Base-by-base conservation (phyloP, 352 stramenopile species). In the Achlya hypogyna region DNA sequence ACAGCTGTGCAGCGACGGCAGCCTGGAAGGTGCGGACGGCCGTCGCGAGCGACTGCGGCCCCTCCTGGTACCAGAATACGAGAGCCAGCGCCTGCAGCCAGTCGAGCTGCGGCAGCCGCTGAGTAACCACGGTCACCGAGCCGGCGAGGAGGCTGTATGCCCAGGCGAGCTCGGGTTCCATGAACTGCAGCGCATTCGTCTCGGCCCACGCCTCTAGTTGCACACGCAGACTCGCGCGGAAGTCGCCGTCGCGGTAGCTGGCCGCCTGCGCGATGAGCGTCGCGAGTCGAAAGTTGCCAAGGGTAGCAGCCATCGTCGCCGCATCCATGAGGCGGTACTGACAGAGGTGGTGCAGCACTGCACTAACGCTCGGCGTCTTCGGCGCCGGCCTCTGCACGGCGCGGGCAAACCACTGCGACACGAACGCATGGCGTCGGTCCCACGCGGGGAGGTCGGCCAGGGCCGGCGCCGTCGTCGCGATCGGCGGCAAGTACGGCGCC, bases 401-500 rank as follows among this genome's bases (percentile, higher is more conserved):
- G 27, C 69, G 59, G 69, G 91, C 82, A 60, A 93, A 87, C 84
- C 84, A 93, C 49, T 77, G 83, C 4, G 82, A 88, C 20, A 90
- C 85, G 0, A 43, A 66, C 20, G 81, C 80, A 60, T 90, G 80
- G 20, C 84, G 81, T 1, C 84, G 80, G 16, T 43, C 28, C 1
- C 2, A 56, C 53, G 23, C 10, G 2, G 53, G 2, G 31, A 42
- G 53, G 22, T 62, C 23, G 42, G 18, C 10, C 3, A 23, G 28
- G 9, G 35, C 23, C 63, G 40, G 66, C 64, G 51, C 73, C 70
- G 5, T 70, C 73, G 5, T 71, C 72, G 12, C 72, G 71, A 68
- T 90, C 78, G 49, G 49, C 2, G 49, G 10, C 25, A 56, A 35
- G 49, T 56, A 56, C 8, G 49, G 49, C 1, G 49, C 23, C 23